These are phyloP conservation scores for Lantana camara DNA, from an alignment of 257 asterid genomes.

Conservation along the genomic window DNA sequence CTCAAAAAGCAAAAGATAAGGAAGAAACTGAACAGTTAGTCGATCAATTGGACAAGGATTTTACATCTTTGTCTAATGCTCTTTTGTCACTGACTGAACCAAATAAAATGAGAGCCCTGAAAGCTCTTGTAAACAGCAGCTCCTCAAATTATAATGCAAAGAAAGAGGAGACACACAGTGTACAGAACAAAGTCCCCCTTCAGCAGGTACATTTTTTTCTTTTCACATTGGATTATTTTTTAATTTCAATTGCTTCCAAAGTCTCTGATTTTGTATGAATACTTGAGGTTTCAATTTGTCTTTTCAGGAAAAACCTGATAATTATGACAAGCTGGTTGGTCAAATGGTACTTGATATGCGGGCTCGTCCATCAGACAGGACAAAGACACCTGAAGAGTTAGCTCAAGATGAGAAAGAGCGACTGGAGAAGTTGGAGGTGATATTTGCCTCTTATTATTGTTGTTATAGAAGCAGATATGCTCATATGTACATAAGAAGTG, in stretches of 20 bases:
- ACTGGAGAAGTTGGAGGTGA: conserved; percentile 85
- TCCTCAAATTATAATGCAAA: conserved; percentile 43
- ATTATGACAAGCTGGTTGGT: conserved; percentile 70
- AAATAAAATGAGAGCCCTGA: conserved; percentile 69
- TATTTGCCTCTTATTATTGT: conserved; percentile 1
- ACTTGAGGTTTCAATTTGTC: conserved; percentile 22
- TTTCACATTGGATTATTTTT: conserved; percentile 10
- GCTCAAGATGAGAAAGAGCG: conserved; percentile 98
- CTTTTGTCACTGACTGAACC: conserved; percentile 78
- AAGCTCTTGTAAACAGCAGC: conserved; percentile 61
- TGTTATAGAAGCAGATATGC: neutral
- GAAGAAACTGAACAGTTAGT: conserved; percentile 75
- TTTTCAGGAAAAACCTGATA: conserved; percentile 78
- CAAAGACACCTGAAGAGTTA: conserved; percentile 89
- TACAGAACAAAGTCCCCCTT: conserved; percentile 37
- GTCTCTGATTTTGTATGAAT: conserved; percentile 14
- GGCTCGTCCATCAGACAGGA: conserved; percentile 91
- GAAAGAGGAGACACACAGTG: conserved; percentile 40
- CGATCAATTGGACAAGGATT: conserved; percentile 80
- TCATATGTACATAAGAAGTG: too few relatives aligned
- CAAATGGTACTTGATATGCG: conserved; percentile 83
- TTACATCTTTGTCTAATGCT: conserved; percentile 72
- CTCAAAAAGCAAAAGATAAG: conserved; percentile 92
- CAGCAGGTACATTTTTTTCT: conserved; percentile 45
- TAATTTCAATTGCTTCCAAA: neutral